Percentiles rank a stretch among this genome's conserved stretches.
Conservation (phyloP, 495 filamentous ascomycete species). For the Aspergillus conjunctus region DNA sequence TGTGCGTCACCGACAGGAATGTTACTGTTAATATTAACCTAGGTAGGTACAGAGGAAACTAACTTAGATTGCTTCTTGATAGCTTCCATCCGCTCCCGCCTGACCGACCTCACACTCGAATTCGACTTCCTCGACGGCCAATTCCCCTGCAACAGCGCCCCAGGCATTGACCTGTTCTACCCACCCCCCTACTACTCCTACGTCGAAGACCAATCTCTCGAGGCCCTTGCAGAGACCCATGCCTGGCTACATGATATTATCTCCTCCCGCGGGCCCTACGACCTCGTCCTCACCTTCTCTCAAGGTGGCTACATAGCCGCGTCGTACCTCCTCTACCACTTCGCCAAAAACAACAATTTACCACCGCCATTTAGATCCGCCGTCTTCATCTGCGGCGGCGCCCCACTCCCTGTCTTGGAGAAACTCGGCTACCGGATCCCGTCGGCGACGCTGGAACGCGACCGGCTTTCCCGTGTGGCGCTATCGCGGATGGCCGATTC, state of each 20-base stretch:
- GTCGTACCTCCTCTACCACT: conserved; percentile 44
- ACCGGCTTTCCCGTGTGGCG: conserved; percentile 31
- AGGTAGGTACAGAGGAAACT: conserved; percentile 5
- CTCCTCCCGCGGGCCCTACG: conserved; percentile 57
- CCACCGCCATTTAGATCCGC: conserved; percentile 59
- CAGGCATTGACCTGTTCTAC: conserved; percentile 58
- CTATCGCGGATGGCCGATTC: conserved; percentile 33
- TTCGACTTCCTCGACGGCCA: conserved; percentile 63
- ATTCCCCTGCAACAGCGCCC: conserved; percentile 43
- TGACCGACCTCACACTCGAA: conserved; percentile 37
- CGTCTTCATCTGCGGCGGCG: conserved; percentile 60
- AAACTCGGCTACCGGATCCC: conserved; percentile 53
- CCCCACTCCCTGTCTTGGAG: conserved; percentile 51
- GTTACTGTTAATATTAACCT: conserved; percentile 27
- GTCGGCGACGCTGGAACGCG: conserved; percentile 41
- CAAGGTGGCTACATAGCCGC: conserved; percentile 59
- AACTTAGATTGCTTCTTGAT: conserved; percentile 1
- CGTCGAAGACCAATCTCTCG: conserved; percentile 40
- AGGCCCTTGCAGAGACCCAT: conserved; percentile 42
- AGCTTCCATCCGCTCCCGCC: conserved; percentile 46
- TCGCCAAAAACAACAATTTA: conserved; percentile 3
- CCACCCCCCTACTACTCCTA: conserved; percentile 52
- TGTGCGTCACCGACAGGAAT: conserved; percentile 37
- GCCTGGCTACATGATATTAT: conserved; percentile 52
- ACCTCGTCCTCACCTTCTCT: conserved; percentile 61